Percentiles rank a stretch among this genome's conserved stretches.
These are phyloP conservation scores for Penicillium frequentans DNA, from an alignment of 2,329 filamentous ascomycete species.

Conservation along the genomic window DNA sequence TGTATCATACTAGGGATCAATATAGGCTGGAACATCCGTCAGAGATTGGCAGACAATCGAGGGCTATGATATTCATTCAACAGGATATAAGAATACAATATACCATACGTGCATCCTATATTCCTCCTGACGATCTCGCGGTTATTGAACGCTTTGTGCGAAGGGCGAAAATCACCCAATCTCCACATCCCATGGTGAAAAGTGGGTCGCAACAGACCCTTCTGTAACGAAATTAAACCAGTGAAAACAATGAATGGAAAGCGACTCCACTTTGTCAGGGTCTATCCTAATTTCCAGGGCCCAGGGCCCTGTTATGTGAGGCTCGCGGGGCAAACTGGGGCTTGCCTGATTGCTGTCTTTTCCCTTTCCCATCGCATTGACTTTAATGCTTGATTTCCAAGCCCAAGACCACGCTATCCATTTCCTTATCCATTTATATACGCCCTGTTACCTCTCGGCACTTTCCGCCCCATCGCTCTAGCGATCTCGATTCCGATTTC, in stretches of 20 bases:
- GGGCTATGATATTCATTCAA: too few species aligned
- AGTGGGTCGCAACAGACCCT: not conserved
- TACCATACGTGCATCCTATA: not conserved
- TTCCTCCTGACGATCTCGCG: not conserved
- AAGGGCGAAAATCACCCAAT: not conserved
- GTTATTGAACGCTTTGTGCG: too few species aligned
- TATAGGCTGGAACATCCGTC: too few species aligned
- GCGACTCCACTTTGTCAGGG: not conserved
- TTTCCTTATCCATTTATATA: not conserved
- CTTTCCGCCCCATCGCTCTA: not conserved
- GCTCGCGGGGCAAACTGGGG: not conserved
- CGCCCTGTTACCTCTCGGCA: not conserved
- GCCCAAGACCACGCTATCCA: not conserved
- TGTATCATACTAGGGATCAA: not conserved
- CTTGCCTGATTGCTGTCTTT: not conserved
- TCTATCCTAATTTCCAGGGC: constrained; percentile 4
- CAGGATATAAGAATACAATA: too few species aligned
- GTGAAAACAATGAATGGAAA: not conserved
- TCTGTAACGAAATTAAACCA: not conserved
- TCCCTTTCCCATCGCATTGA: not conserved
- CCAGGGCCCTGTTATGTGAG: not conserved
- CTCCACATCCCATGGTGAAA: not conserved
- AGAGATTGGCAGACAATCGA: too few species aligned
- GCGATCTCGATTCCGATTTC: not conserved
- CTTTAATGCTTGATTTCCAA: not conserved